phyloP scores from a whole-genome alignment of 2,329 filamentous ascomycete species.

The Penicillium sp. region DNA sequence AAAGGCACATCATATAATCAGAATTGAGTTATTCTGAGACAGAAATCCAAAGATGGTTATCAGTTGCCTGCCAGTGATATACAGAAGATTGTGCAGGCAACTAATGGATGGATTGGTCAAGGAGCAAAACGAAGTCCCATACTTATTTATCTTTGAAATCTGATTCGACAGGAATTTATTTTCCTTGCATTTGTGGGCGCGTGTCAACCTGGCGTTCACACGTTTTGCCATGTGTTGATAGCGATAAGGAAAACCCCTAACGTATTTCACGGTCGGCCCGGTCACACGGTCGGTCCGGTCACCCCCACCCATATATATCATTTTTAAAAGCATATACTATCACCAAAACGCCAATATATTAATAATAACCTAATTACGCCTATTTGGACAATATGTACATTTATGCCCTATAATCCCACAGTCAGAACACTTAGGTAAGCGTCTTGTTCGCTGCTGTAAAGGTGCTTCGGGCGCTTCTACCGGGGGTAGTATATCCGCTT shows the following conservation, averaged over 20 bases:
- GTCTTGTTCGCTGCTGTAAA: too few species aligned
- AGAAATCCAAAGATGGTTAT: background rate
- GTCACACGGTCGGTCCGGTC: too few species aligned
- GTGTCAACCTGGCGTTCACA: background rate
- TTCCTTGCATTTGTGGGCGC: background rate
- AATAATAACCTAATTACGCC: too few species aligned
- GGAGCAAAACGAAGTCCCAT: background rate
- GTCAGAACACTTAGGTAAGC: too few species aligned
- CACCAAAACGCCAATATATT: too few species aligned
- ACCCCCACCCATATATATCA: too few species aligned
- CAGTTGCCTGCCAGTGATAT: background rate
- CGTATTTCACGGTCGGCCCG: too few species aligned
- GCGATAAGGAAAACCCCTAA: slow-evolving; percentile 10
- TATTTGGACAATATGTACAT: too few species aligned
- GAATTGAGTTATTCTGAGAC: background rate
- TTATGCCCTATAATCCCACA: too few species aligned
- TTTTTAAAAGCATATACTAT: too few species aligned
- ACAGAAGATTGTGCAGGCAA: background rate
- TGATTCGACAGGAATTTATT: background rate
- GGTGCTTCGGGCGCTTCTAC: too few species aligned
- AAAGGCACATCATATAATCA: background rate
- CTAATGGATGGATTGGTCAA: background rate
- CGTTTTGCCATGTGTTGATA: background rate
- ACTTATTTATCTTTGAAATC: background rate
- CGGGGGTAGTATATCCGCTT: too few species aligned